phyloP scores from a whole-genome alignment of 768 basidiomycete genomes.

The Dioszegia aurantiaca region DNA sequence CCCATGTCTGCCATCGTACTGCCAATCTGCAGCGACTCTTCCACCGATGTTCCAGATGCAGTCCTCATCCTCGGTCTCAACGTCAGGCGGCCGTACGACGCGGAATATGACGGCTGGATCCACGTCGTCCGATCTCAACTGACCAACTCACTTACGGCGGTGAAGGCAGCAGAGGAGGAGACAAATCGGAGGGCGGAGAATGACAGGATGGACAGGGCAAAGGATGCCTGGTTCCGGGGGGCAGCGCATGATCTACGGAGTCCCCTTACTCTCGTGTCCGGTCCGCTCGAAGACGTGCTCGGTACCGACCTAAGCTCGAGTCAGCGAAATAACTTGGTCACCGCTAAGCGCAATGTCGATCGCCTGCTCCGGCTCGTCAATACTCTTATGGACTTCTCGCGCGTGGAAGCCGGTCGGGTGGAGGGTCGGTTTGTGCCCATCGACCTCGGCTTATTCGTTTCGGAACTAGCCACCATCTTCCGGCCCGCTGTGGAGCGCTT shows the following conservation, averaged over 20 bases:
- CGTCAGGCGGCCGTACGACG: constrained; percentile 38
- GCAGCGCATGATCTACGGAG: constrained; percentile 47
- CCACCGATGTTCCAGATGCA: constrained; percentile 36
- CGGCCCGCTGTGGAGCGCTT: constrained; percentile 51
- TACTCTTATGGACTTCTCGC: constrained; percentile 54
- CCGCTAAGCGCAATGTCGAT: constrained; percentile 50
- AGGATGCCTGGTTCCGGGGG: constrained; percentile 45
- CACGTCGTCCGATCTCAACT: constrained; percentile 39
- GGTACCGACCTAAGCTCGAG: constrained; percentile 12
- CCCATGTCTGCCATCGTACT: constrained; percentile 46
- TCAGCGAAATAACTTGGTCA: constrained; percentile 22
- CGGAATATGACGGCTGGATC: constrained; percentile 44
- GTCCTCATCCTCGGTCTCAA: constrained; percentile 50
- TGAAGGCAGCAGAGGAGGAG: constrained; percentile 38
- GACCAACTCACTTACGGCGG: constrained; percentile 24
- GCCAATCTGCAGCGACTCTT: constrained; percentile 41
- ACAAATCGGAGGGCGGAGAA: constrained; percentile 20
- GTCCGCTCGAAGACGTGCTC: constrained; percentile 42
- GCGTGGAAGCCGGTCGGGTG: constrained; percentile 51
- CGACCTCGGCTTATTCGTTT: constrained; percentile 47
- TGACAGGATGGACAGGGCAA: constrained; percentile 41
- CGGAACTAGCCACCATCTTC: constrained; percentile 52
- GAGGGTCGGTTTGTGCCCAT: constrained; percentile 43
- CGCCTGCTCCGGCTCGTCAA: constrained; percentile 53
- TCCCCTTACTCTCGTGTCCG: constrained; percentile 45